These are phyloP conservation scores for Quercus aquifolioides DNA, from an alignment of 306 rosid species.

Conservation along the genomic window DNA sequence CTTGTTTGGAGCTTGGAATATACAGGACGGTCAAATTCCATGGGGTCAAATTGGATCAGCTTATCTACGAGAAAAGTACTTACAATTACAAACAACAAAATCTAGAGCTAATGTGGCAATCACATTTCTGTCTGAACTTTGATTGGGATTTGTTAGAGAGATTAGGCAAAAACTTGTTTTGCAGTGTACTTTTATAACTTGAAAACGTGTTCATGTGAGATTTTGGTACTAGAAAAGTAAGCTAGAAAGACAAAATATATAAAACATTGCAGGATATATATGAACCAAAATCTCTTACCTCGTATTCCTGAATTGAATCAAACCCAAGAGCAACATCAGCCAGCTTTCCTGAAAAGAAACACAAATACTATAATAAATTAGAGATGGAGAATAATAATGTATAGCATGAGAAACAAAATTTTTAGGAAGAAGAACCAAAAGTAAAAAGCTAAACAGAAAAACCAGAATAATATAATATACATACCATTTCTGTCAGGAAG, in stretches of 20 bases:
- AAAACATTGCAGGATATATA: neutral
- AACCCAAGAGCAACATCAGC: slow-evolving; percentile 82
- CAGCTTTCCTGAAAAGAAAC: slow-evolving; percentile 49
- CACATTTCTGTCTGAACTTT: slow-evolving; percentile 6
- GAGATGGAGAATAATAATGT: neutral
- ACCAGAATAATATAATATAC: neutral
- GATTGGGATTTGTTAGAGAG: neutral
- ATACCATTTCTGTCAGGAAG: slow-evolving; percentile 57
- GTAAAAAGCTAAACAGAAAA: neutral
- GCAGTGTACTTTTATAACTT: neutral
- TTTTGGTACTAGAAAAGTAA: neutral
- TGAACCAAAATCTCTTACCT: slow-evolving; percentile 28
- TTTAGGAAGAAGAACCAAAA: neutral
- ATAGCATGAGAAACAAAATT: neutral
- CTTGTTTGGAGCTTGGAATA: neutral
- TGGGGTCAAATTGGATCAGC: neutral
- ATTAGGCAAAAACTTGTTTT: neutral
- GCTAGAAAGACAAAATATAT: neutral
- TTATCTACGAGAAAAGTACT: neutral
- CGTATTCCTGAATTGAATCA: slow-evolving; percentile 58
- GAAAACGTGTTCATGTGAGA: neutral
- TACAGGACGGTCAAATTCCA: neutral
- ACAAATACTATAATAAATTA: neutral
- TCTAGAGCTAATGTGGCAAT: slow-evolving; percentile 12
- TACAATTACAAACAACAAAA: neutral